Evolutionary conservation across 1,139 yeast genomes (phyloP).

Genomic region (Debaryomycetaceae sp.): DNA sequence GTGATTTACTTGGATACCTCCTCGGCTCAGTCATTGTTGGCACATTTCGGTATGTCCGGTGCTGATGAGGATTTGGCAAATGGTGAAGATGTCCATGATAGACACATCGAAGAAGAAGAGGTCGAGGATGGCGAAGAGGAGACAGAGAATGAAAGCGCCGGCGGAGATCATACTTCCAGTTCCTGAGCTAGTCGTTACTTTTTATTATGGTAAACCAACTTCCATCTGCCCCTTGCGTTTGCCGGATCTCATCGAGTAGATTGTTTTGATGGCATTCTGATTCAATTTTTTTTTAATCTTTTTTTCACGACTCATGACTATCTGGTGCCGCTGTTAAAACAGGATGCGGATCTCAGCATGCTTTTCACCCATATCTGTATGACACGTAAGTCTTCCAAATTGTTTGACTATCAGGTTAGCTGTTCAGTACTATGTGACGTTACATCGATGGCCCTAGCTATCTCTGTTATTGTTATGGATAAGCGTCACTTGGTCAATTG

Average conservation of each 20-base stretch:
- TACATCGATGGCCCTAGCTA: no score
- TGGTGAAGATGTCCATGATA: slow-evolving; percentile 19
- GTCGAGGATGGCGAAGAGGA: slow-evolving; percentile 12
- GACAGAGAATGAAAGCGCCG: neutral
- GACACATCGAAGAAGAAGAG: slow-evolving; percentile 25
- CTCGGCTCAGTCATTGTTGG: slow-evolving; percentile 47
- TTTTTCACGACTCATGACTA: neutral
- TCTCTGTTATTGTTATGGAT: neutral
- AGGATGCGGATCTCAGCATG: neutral
- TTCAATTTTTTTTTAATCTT: neutral
- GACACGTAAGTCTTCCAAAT: no score
- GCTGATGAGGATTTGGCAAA: slow-evolving; percentile 21
- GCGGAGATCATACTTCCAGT: neutral
- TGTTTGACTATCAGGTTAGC: no score
- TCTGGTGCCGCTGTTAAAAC: neutral
- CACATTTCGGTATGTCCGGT: slow-evolving; percentile 45
- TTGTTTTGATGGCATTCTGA: neutral
- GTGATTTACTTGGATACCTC: slow-evolving; percentile 51
- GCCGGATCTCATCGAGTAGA: no score
- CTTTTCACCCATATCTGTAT: neutral
- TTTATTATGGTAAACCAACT: no score
- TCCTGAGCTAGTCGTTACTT: neutral
- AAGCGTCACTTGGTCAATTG: neutral
- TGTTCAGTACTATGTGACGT: no score
- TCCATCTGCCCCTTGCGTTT: no score